phyloP scores from a whole-genome alignment of 208 protist species.

The Acanthamoeba lenticulata region DNA sequence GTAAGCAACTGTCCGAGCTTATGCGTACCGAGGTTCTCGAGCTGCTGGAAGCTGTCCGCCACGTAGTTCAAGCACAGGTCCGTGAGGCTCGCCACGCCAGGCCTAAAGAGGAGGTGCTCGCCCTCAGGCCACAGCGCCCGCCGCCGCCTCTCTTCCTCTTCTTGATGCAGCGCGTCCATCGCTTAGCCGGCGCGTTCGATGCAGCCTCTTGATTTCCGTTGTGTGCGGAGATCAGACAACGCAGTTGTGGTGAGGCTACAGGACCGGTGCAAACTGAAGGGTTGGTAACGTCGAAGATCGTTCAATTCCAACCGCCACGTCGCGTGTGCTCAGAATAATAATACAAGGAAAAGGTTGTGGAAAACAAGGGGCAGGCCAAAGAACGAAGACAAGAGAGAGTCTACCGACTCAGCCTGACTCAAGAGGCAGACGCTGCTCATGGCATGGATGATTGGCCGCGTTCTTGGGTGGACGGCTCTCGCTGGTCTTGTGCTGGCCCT shows the following conservation, averaged over 20 bases:
- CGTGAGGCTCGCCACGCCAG: neutral
- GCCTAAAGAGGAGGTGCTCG: neutral
- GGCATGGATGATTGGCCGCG: neutral
- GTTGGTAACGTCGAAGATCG: no score
- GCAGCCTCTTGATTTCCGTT: neutral
- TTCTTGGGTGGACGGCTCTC: neutral
- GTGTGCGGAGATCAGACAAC: neutral
- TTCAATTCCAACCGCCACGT: no score
- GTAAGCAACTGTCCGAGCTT: no score
- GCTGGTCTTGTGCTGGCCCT: neutral
- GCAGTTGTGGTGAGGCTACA: no score
- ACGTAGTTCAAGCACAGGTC: slow-evolving; percentile 50
- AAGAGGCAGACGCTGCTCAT: no score
- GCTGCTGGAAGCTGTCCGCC: slow-evolving; percentile 31
- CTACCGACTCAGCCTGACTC: no score
- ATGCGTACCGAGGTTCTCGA: slow-evolving; percentile 24
- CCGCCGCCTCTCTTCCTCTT: neutral
- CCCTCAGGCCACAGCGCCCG: neutral
- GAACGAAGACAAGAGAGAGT: no score
- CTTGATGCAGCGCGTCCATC: neutral
- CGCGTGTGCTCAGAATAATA: no score
- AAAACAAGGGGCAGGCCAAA: no score
- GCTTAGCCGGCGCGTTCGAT: no score
- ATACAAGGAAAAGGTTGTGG: no score
- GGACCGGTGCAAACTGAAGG: no score